Base-by-base conservation (phyloP, 2,329 filamentous ascomycete genomes). In the Colletotrichum falcatum region DNA sequence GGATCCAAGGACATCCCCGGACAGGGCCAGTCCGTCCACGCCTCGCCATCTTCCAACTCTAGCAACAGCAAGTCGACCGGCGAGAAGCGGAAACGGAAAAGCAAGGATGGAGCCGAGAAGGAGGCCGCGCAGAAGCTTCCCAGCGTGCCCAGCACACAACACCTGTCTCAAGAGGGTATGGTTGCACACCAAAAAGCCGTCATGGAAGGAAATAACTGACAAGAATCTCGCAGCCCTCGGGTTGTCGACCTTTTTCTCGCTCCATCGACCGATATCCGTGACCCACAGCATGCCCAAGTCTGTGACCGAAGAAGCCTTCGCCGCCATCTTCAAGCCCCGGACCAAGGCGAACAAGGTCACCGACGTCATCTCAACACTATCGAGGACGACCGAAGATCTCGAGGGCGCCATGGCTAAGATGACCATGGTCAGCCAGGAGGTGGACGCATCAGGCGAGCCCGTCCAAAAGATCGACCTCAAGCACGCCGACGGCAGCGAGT, bases 231-330 rank as follows among this genome's bases (percentile, higher is more conserved):
- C 74, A 98, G 96, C 97, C 78, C 88, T 98, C 72, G 91, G 92
- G 73, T 86, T 97, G 55, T 96, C 95, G 9, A 92, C 92, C 71
- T 98, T 99, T 87, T 98, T 98, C 85, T 97, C 95, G 73, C 92
- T 97, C 74, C 94, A 99, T 83, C 91, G 96, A 72, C 96, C 96
- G 55, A 95, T 99, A 77, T 97, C 94, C 65, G 90, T 98, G 74
- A 94, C 91, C 60, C 91, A 91, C 76, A 91, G 92, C 74, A 91
- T 97, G 78, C 96, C 92, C 66, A 90, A 89, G 75, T 85, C 87
- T 26, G 88, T 94, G 55, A 90, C 88, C 62, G 86, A 92, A 72
- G 91, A 93, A 78, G 87, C 91, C 60, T 98, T 98, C 81, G 91
- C 93, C 72, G 87, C 92, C 77, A 95, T 99, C 77, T 98, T 98